Evolutionary conservation across 2,329 filamentous ascomycete genomes (phyloP).

Genomic region (Aspergillus sp.): DNA sequence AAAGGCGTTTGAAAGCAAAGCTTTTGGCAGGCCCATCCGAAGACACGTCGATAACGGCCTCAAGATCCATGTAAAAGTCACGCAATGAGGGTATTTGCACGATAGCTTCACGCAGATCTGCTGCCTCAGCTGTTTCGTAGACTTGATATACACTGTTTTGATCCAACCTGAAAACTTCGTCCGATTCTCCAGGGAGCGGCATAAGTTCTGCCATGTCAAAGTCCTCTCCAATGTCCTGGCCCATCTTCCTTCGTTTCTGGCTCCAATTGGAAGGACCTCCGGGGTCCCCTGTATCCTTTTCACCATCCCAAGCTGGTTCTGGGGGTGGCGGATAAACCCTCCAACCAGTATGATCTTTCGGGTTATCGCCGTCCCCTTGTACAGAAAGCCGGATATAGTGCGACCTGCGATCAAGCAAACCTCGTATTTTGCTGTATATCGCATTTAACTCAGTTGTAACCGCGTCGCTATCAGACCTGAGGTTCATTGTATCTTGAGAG

Average conservation of each 20-base stretch:
- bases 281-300: slow-evolving; percentile 37
- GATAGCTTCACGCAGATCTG: slow-evolving; percentile 60
- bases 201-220: slow-evolving; percentile 74
- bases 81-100: slow-evolving; percentile 83
- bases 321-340: slow-evolving; percentile 85
- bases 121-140: slow-evolving; percentile 62
- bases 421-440: slow-evolving; percentile 87
- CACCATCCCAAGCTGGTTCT: slow-evolving; percentile 78
- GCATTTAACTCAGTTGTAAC: slow-evolving; percentile 75
- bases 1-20: slow-evolving; percentile 88
- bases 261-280: slow-evolving; percentile 38
- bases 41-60: slow-evolving; percentile 77
- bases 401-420: slow-evolving; percentile 76
- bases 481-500: slow-evolving; percentile 56
- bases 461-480: slow-evolving; percentile 66
- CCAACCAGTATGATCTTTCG: slow-evolving; percentile 77
- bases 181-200: slow-evolving; percentile 63
- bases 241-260: slow-evolving; percentile 68
- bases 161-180: slow-evolving; percentile 73
- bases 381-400: slow-evolving; percentile 83
- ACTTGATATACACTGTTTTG: slow-evolving; percentile 86
- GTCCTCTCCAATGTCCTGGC: slow-evolving; percentile 84
- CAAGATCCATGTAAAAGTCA: slow-evolving; percentile 93
- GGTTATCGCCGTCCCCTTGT: slow-evolving; percentile 77
- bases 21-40: slow-evolving; percentile 95